Percentiles rank a stretch among this genome's conserved stretches.
Conservation (phyloP, 176 grass and related monocot species). For the Metroxylon sagu region DNA sequence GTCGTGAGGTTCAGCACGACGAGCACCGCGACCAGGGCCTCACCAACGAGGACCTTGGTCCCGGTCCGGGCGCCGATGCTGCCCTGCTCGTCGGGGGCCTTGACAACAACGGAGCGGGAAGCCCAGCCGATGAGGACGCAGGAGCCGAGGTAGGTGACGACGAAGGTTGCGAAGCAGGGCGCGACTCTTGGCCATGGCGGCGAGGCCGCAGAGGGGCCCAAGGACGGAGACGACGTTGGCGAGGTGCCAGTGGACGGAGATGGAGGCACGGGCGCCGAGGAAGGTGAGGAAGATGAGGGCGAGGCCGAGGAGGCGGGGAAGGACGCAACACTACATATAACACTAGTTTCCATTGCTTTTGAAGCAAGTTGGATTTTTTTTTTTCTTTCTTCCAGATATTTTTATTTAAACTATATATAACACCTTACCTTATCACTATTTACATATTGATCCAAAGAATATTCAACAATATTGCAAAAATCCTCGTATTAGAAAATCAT, state of each 20-base stretch:
- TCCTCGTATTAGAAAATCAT: no score
- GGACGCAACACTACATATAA: no score
- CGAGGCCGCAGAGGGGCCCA: constrained; percentile 70
- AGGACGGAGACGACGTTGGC: constrained; percentile 89
- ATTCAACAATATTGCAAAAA: no score
- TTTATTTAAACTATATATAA: no score
- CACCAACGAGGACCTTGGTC: constrained; percentile 39
- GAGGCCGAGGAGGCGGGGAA: constrained; percentile 32
- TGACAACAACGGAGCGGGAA: constrained; percentile 72
- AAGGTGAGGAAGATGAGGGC: constrained; percentile 26
- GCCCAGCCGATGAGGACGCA: constrained; percentile 46
- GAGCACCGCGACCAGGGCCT: constrained; percentile 51
- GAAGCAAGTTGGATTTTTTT: no score
- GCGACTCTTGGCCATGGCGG: constrained; percentile 74
- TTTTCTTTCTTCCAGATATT: no score
- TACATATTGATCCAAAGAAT: no score
- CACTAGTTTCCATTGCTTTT: no score
- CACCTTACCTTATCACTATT: no score
- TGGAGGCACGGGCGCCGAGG: constrained; percentile 75
- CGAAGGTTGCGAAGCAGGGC: constrained; percentile 53
- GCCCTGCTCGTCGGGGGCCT: constrained; percentile 52
- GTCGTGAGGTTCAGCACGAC: constrained; percentile 61
- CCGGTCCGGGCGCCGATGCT: constrained; percentile 48
- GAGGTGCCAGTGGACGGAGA: constrained; percentile 90
- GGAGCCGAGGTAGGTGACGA: constrained; percentile 49